Conservation (phyloP, 768 basidiomycete genomes). For the Boletus subcaerulescens region DNA sequence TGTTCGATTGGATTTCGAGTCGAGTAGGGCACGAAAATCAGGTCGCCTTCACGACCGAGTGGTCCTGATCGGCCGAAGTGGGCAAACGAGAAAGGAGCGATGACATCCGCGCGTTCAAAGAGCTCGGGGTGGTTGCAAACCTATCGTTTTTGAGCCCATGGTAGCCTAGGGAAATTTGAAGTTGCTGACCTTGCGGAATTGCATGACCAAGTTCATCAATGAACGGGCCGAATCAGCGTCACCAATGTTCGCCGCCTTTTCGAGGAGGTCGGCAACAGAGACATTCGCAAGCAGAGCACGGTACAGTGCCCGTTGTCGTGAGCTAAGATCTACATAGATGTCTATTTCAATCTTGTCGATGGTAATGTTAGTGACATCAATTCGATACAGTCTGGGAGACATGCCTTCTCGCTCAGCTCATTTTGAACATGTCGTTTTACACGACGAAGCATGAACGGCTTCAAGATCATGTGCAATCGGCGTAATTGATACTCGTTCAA, state of each 20-base stretch:
- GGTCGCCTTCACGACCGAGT: slow-evolving; percentile 85
- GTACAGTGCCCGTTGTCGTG: slow-evolving; percentile 88
- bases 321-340: slow-evolving; percentile 90
- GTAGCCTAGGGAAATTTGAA: neutral
- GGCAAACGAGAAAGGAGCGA: slow-evolving; percentile 89
- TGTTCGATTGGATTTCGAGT: slow-evolving; percentile 85
- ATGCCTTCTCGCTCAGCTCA: slow-evolving; percentile 95
- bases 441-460: slow-evolving; percentile 97
- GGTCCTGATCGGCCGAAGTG: slow-evolving; percentile 78
- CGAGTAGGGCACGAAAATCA: slow-evolving; percentile 78
- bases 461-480: slow-evolving; percentile 96
- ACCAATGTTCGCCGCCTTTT: slow-evolving; percentile 88
- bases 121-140: slow-evolving; percentile 99
- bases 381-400: slow-evolving; percentile 39
- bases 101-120: slow-evolving; percentile 95
- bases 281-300: slow-evolving; percentile 88
- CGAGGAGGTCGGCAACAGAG: slow-evolving; percentile 89
- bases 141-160: slow-evolving; percentile 34
- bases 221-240: slow-evolving; percentile 91
- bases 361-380: slow-evolving; percentile 81
- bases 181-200: slow-evolving; percentile 84
- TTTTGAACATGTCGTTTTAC: slow-evolving; percentile 99
- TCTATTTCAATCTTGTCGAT: slow-evolving; percentile 89
- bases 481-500: slow-evolving; percentile 94
- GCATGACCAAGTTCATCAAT: slow-evolving; percentile 99